A percentile compares a stretch with the other conserved stretches of the same genome.
These are phyloP conservation scores for Monosporascus sp. DNA, from an alignment of 2,329 filamentous ascomycete species.

Conservation along the genomic window DNA sequence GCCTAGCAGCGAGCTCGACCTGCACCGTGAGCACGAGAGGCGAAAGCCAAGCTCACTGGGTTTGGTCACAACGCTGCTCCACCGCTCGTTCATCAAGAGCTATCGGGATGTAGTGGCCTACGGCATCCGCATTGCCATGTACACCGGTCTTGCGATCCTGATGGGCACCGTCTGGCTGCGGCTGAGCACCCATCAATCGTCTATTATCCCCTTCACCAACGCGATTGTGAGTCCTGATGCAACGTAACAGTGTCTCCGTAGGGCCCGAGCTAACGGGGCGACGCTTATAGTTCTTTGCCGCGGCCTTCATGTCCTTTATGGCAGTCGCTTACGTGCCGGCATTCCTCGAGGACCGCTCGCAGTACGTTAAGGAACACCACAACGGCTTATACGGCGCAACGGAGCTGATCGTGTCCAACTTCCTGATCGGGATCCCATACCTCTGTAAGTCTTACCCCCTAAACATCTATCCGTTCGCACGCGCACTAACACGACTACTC, in stretches of 20 bases:
- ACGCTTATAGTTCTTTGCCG: conserved; percentile 54
- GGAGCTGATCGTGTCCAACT: conserved; percentile 71
- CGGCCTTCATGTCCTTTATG: conserved; percentile 76
- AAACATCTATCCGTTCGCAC: not conserved
- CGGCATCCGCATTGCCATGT: conserved; percentile 74
- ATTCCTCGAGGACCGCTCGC: conserved; percentile 71
- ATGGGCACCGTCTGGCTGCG: conserved; percentile 87
- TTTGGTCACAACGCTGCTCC: conserved; percentile 61
- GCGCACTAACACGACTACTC: conserved; percentile 6
- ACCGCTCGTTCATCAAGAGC: conserved; percentile 76
- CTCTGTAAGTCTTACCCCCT: conserved; percentile 45
- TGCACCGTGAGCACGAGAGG: not conserved
- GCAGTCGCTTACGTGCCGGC: conserved; percentile 80
- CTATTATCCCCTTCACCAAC: conserved; percentile 78
- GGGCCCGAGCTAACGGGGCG: not conserved
- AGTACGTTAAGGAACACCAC: conserved; percentile 70
- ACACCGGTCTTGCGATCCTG: conserved; percentile 72
- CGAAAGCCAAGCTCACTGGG: conserved; percentile 38
- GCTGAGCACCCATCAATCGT: conserved; percentile 59
- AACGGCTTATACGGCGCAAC: conserved; percentile 77
- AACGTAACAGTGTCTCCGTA: no score
- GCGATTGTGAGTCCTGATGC: conserved; percentile 51
- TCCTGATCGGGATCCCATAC: conserved; percentile 75
- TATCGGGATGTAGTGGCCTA: conserved; percentile 82
- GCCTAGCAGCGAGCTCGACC: conserved; percentile 13